Conservation (phyloP, 257 asterid species). For the Anisodus tanguticus region DNA sequence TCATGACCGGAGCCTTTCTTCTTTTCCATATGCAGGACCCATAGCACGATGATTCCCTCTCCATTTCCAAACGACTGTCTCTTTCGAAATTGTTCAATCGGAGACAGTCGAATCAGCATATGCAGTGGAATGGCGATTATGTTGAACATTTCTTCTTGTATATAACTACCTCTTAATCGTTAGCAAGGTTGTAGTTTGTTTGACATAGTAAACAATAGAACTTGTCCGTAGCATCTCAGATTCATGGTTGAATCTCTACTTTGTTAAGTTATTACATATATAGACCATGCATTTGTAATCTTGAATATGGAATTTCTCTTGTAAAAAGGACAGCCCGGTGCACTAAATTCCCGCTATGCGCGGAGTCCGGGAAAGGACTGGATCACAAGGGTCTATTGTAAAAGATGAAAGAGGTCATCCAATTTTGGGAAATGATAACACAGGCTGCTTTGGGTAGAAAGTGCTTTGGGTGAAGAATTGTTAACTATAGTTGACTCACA, state of each 20-base stretch:
- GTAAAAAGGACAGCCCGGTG: background rate
- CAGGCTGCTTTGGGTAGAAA: background rate
- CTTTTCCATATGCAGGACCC: conserved; percentile 28
- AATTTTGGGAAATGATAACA: conserved; percentile 10
- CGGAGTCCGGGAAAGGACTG: too few species aligned
- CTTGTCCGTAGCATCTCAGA: background rate
- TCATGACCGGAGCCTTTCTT: background rate
- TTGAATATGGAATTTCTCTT: background rate
- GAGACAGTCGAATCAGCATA: conserved; percentile 8
- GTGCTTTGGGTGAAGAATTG: background rate
- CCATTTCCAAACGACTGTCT: background rate
- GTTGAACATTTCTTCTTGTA: background rate
- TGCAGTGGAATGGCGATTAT: background rate
- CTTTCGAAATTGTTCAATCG: background rate
- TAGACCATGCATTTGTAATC: conserved; percentile 1
- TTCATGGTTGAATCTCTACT: conserved; percentile 22
- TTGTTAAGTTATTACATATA: conserved; percentile 7
- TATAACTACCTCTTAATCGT: conserved; percentile 1
- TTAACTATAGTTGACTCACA: too few species aligned
- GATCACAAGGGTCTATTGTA: background rate
- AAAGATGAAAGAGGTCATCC: conserved; percentile 20
- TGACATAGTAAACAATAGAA: conserved; percentile 2
- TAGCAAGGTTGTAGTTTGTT: conserved; percentile 23
- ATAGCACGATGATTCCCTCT: conserved; percentile 29
- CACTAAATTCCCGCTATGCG: too few species aligned